phyloP scores from a whole-genome alignment of 495 filamentous ascomycete genomes.

The Glonium stellatum region DNA sequence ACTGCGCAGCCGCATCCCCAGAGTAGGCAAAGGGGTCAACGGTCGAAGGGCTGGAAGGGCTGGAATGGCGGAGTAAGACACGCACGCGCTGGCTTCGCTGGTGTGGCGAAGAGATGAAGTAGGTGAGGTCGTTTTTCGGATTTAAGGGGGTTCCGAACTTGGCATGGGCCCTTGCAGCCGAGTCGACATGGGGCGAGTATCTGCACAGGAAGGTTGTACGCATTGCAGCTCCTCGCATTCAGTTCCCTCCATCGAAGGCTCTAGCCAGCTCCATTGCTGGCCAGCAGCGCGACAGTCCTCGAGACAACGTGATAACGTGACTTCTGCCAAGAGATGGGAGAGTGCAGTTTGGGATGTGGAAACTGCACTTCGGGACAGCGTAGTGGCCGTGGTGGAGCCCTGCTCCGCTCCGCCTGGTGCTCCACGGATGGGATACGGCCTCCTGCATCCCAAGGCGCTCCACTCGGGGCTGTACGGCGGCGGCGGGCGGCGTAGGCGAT shows the following conservation, averaged over 20 bases:
- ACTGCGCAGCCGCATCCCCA: neutral
- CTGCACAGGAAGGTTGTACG: neutral
- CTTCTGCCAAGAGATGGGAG: neutral
- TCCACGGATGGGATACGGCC: neutral
- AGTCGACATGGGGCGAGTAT: neutral
- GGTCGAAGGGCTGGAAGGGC: neutral
- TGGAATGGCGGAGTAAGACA: neutral
- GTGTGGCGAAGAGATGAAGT: neutral
- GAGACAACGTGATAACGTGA: neutral
- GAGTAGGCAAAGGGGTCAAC: neutral
- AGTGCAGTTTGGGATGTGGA: neutral
- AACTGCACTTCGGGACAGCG: neutral
- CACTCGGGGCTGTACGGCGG: neutral
- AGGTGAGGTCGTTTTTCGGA: neutral
- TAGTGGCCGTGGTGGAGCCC: neutral
- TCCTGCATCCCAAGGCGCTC: neutral
- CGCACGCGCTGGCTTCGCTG: neutral
- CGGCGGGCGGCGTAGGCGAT: neutral
- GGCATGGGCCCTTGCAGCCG: neutral
- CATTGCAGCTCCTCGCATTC: neutral
- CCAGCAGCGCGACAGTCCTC: neutral
- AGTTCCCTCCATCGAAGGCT: neutral
- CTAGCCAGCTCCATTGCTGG: neutral
- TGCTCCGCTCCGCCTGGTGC: conserved; percentile 3
- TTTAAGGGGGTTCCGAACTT: neutral